A percentile compares a stretch with the other conserved stretches of the same genome.
Conservation (phyloP, 139 green algal genomes). For the Volvox africanus region DNA sequence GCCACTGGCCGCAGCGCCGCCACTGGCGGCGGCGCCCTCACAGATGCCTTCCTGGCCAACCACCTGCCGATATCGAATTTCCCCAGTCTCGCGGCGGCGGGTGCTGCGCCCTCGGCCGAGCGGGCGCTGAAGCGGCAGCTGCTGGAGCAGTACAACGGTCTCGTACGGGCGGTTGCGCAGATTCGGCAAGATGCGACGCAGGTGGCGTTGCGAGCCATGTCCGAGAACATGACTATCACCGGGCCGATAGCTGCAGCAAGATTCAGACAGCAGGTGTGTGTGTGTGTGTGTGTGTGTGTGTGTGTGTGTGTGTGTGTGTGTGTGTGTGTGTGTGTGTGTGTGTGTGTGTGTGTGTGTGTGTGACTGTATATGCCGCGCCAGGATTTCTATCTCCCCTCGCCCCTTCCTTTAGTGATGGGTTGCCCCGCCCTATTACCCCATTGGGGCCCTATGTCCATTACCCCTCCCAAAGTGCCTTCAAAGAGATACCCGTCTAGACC, state of each 20-base stretch:
- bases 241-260: not conserved
- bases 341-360: not conserved
- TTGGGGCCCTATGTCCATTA: no score
- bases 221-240: not conserved
- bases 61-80: slow-evolving; percentile 6
- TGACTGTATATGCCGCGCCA: not conserved
- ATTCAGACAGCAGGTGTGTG: slow-evolving; percentile 33
- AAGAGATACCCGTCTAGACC: no score
- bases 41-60: slow-evolving; percentile 32
- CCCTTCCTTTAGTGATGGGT: no score
- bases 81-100: not conserved
- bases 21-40: not conserved
- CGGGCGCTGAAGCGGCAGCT: slow-evolving; percentile 36
- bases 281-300: not conserved
- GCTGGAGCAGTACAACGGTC: slow-evolving; percentile 36
- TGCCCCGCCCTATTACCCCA: no score
- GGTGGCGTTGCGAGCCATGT: not conserved
- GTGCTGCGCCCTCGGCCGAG: slow-evolving; percentile 16
- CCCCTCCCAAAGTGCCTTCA: no score
- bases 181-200: not conserved
- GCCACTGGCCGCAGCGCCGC: not conserved
- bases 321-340: not conserved
- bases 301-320: not conserved
- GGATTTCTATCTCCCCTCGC: not conserved
- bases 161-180: slow-evolving; percentile 22